Percentiles rank a stretch among this genome's conserved stretches.
These are phyloP conservation scores for Hypoxylon sp. DNA, from an alignment of 2,329 filamentous ascomycete genomes.

Conservation along the genomic window DNA sequence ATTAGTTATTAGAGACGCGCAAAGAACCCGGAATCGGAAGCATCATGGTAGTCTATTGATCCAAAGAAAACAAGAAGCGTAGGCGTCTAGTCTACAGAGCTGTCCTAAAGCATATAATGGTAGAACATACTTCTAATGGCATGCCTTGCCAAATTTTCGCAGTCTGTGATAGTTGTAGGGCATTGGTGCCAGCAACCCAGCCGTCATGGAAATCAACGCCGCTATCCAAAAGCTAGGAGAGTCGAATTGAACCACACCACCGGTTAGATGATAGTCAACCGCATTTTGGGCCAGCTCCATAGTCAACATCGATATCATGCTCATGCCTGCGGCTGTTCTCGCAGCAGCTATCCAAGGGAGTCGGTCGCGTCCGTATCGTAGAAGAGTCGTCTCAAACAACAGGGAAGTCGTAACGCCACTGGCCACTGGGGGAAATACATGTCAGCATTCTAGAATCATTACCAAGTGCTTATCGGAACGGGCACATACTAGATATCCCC, in stretches of 20 bases:
- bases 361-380: slow-evolving; percentile 63
- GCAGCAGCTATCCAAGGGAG: slow-evolving; percentile 63
- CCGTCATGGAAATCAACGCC: slow-evolving; percentile 60
- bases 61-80: no score
- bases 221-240: slow-evolving; percentile 67
- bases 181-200: slow-evolving; percentile 64
- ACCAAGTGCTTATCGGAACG: no score
- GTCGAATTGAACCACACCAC: slow-evolving; percentile 63
- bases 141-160: slow-evolving; percentile 64
- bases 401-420: slow-evolving; percentile 67
- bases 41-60: no score
- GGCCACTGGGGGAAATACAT: no score
- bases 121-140: slow-evolving; percentile 58
- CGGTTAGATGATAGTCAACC: slow-evolving; percentile 69
- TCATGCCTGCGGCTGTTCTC: slow-evolving; percentile 70
- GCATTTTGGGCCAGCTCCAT: slow-evolving; percentile 70
- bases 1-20: no score
- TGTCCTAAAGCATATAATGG: no score
- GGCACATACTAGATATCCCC: slow-evolving; percentile 64
- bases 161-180: slow-evolving; percentile 68
- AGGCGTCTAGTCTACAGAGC: no score
- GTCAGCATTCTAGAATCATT: no score
- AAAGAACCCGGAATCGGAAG: no score
- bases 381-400: slow-evolving; percentile 66
- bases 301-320: slow-evolving; percentile 70